Conservation (phyloP, 495 filamentous ascomycete genomes). For the Tuber borchii region DNA sequence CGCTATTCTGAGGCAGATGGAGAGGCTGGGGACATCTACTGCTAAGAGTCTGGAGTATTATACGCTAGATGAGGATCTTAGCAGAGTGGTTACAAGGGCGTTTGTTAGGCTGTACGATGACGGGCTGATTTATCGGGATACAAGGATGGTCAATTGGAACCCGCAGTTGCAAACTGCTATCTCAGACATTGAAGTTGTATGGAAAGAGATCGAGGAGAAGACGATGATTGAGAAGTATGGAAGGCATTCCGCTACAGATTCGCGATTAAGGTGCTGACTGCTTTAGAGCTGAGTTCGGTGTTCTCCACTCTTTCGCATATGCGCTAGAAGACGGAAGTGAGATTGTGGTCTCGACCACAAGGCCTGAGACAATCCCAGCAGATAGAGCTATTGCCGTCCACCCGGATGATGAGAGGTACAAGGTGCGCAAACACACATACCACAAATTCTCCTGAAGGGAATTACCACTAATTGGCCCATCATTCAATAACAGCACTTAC, state of each 20-base stretch:
- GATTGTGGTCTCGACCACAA: slow-evolving; percentile 71
- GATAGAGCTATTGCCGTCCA: slow-evolving; percentile 73
- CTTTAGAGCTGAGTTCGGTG: slow-evolving; percentile 38
- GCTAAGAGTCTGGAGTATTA: slow-evolving; percentile 66
- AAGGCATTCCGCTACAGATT: slow-evolving; percentile 61
- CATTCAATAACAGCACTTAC: slow-evolving; percentile 50
- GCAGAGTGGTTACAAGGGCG: slow-evolving; percentile 62
- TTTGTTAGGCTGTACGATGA: slow-evolving; percentile 68
- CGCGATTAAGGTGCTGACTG: slow-evolving; percentile 57
- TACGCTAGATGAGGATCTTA: slow-evolving; percentile 63
- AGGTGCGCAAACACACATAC: slow-evolving; percentile 44
- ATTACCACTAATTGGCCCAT: neutral
- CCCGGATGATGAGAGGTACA: slow-evolving; percentile 60
- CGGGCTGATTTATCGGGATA: slow-evolving; percentile 68
- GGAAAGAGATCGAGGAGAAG: slow-evolving; percentile 62
- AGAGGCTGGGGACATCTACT: slow-evolving; percentile 56
- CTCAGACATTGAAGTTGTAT: slow-evolving; percentile 68
- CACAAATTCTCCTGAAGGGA: neutral
- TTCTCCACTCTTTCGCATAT: slow-evolving; percentile 66
- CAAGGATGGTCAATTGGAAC: slow-evolving; percentile 75
- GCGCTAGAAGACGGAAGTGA: slow-evolving; percentile 59
- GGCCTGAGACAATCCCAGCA: slow-evolving; percentile 76
- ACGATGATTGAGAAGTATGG: slow-evolving; percentile 46
- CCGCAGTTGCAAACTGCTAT: slow-evolving; percentile 65
- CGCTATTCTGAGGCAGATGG: slow-evolving; percentile 56